Evolutionary conservation across 257 asterid genomes (phyloP), one percentile per base, ranked within the genome.

Genomic region (Solanum piurae): DNA sequence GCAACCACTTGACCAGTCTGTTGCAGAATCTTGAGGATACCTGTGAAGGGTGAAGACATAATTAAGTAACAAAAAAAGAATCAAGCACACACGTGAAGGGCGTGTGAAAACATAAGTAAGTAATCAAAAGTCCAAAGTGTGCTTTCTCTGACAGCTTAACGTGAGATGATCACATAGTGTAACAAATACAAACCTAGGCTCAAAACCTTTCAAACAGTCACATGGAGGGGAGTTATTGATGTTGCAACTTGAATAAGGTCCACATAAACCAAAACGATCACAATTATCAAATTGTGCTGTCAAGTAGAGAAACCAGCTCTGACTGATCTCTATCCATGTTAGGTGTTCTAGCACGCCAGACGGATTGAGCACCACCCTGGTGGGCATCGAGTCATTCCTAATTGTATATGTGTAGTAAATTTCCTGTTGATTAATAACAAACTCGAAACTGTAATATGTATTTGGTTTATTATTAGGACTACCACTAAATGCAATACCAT

Each of bases 1-100:
- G 18, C 93, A 91, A 38, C 93, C 93, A 27, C 77, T 62, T 3
- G 89, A 85, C 92, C 93, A 91, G 9, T 89, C 89, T 11, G 89
- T 71, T 60, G 86, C 86, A 68, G 72, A 71, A 88, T 91, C 90
- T 29, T 88, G 87, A 18, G 66, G 86, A 83, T 88, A 87, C 89
- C 86, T 88, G 69, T 49, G 42, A 49, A 25, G 25, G 3, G 69
- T 49, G 42, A 49, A 14, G 38, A 44, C 64, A 79, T 46, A 46
- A 80, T 80, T 25, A 80, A 16, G 14, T 46, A 14, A 89, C 83
- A 13, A 71, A 46, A 66, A 16, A 21, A 21, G 44, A 74, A 74
- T 74, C 31, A 34, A 33, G 44, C 7, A 21, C 20, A 4, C 38
- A 33, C 38, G 18, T 16, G 25, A 71, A 3, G 46, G 80, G 29